Evolutionary conservation across 257 asterid species (phyloP).

Genomic region (Solanum sparsipilum): DNA sequence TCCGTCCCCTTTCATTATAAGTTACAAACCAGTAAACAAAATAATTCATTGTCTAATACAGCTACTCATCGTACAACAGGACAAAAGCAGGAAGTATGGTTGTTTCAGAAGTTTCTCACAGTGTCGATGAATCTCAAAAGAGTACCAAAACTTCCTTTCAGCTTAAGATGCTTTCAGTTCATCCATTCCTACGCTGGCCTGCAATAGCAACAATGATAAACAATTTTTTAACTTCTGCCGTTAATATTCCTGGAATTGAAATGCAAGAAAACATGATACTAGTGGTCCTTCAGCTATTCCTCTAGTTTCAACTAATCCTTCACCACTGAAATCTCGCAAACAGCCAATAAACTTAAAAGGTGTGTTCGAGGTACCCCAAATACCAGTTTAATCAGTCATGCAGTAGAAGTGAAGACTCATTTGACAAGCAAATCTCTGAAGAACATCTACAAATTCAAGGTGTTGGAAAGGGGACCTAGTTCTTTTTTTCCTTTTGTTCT

Average conservation of each 20-base stretch:
- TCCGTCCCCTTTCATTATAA: neutral
- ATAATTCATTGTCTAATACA: neutral
- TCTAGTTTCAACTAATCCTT: neutral
- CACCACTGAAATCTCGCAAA: neutral
- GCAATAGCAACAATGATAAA: conserved; percentile 10
- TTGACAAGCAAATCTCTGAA: neutral
- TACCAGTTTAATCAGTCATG: neutral
- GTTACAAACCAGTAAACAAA: neutral
- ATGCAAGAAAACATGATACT: neutral
- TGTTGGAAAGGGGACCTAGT: neutral
- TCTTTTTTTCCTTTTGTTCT: neutral
- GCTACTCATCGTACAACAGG: neutral
- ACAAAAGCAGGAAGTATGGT: neutral
- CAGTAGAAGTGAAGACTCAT: neutral
- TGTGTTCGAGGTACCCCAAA: neutral
- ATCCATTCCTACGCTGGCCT: conserved; percentile 93
- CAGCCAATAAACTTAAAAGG: neutral
- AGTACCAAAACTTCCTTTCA: conserved; percentile 2
- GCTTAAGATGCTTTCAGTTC: conserved; percentile 80
- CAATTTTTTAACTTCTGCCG: neutral
- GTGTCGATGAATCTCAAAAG: neutral
- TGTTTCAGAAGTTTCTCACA: neutral
- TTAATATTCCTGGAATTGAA: neutral
- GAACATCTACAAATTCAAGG: neutral
- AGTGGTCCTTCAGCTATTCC: neutral